Conservation (phyloP, 768 basidiomycete species). For the Rhodotorula sphaerocarpa region DNA sequence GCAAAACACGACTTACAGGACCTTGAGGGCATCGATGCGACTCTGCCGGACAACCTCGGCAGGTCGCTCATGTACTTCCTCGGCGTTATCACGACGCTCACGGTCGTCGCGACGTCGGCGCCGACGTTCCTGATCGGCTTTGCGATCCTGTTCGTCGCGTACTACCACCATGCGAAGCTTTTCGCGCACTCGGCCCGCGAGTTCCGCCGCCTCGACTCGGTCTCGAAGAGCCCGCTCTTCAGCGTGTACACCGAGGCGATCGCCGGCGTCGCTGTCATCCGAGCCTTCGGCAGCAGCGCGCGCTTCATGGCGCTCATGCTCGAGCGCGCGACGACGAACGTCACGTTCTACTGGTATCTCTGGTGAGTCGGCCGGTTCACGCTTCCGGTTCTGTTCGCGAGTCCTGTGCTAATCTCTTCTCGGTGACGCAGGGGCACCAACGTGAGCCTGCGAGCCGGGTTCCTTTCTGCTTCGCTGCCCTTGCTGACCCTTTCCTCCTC, state of each 20-base stretch:
- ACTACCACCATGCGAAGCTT: conserved; percentile 31
- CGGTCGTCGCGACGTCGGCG: conserved; percentile 32
- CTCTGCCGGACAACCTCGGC: conserved; percentile 37
- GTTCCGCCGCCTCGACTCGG: conserved; percentile 45
- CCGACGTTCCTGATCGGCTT: conserved; percentile 38
- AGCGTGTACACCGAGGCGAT: conserved; percentile 40
- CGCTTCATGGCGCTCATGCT: conserved; percentile 36
- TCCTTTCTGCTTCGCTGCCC: too few species aligned
- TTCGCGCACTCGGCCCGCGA: conserved; percentile 45
- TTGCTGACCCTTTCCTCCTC: not conserved
- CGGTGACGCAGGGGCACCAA: conserved; percentile 9
- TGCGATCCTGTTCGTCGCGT: conserved; percentile 26
- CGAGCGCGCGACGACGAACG: conserved; percentile 35
- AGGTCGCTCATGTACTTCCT: conserved; percentile 33
- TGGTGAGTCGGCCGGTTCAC: conserved; percentile 13
- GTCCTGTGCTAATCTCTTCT: not conserved
- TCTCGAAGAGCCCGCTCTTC: conserved; percentile 43
- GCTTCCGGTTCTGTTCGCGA: not conserved
- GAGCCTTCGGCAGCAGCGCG: conserved; percentile 37
- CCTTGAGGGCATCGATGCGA: conserved; percentile 32
- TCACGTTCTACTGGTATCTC: conserved; percentile 36
- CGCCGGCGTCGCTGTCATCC: conserved; percentile 40
- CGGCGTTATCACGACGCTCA: conserved; percentile 36
- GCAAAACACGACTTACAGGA: too few species aligned
- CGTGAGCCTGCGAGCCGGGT: too few species aligned